phyloP scores from a whole-genome alignment of 345 rosid genomes.

The Murraya paniculata region DNA sequence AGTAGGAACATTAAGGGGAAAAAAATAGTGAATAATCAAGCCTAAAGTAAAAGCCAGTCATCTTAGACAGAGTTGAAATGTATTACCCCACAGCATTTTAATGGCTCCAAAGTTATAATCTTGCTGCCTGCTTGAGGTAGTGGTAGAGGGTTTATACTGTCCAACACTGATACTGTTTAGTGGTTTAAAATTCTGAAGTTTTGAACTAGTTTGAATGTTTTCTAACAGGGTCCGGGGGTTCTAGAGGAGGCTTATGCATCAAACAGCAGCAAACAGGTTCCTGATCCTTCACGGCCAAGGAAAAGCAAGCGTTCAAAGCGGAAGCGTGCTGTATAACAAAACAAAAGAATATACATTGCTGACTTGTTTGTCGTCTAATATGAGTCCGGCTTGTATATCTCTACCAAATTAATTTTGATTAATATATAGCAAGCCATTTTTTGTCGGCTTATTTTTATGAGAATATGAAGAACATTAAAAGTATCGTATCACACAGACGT shows the following conservation, averaged over 20 bases:
- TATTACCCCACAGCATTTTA: neutral
- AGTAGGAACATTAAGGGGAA: neutral
- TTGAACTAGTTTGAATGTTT: slow-evolving; percentile 12
- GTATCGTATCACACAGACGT: neutral
- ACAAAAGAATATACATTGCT: slow-evolving; percentile 11
- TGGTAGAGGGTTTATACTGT: slow-evolving; percentile 15
- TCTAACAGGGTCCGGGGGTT: slow-evolving; percentile 61
- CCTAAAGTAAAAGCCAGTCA: neutral
- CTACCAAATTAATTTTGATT: slow-evolving; percentile 26
- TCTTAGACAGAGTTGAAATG: slow-evolving; percentile 5
- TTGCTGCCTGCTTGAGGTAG: slow-evolving; percentile 12
- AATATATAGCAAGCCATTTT: slow-evolving; percentile 41
- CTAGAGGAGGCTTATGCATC: slow-evolving; percentile 75
- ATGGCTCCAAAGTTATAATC: slow-evolving; percentile 3
- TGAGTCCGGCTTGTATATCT: slow-evolving; percentile 36
- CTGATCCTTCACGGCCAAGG: slow-evolving; percentile 59
- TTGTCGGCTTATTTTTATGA: slow-evolving; percentile 29
- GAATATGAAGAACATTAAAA: too few species aligned
- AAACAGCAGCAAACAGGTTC: slow-evolving; percentile 51
- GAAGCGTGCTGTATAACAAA: slow-evolving; percentile 67
- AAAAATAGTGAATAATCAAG: neutral
- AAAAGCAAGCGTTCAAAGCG: slow-evolving; percentile 89
- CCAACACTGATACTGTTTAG: neutral
- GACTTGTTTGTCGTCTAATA: slow-evolving; percentile 34
- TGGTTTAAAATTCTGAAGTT: neutral